Evolutionary conservation across 129 eudicot genomes (phyloP).

Genomic region (Flaveria robusta): DNA sequence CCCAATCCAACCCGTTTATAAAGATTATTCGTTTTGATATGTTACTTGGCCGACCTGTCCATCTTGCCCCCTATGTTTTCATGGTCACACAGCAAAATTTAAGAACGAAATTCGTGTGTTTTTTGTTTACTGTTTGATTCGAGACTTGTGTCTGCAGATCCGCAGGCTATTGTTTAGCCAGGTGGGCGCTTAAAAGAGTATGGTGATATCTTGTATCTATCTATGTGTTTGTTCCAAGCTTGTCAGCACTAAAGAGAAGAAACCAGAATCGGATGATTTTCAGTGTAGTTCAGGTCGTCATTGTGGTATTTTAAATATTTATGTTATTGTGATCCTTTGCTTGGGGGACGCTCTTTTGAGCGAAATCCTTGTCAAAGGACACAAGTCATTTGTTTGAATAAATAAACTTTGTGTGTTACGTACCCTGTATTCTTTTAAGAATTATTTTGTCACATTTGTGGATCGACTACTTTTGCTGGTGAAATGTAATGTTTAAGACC

Average conservation of each 20-base stretch:
- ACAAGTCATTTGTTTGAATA: constrained; percentile 34
- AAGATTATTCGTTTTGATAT: neutral
- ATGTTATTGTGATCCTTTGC: constrained; percentile 32
- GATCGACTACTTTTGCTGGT: constrained; percentile 15
- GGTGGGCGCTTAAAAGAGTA: constrained; percentile 29
- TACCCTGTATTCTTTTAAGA: constrained; percentile 30
- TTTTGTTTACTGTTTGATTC: constrained; percentile 6
- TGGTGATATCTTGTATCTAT: constrained; percentile 36
- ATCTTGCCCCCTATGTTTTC: neutral
- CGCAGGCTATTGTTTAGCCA: constrained; percentile 48
- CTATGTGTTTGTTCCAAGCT: constrained; percentile 27
- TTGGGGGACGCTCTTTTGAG: constrained; percentile 18
- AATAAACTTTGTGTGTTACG: constrained; percentile 21
- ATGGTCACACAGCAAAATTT: neutral
- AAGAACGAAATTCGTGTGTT: neutral
- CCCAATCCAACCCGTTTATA: neutral
- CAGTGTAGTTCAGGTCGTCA: constrained; percentile 23
- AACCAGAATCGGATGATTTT: constrained; percentile 28
- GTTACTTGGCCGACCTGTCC: neutral
- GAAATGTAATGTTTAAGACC: constrained; percentile 27
- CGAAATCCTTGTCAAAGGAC: constrained; percentile 20
- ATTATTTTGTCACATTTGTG: constrained; percentile 19
- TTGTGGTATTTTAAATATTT: constrained; percentile 25
- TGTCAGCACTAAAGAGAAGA: constrained; percentile 23
- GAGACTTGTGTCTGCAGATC: constrained; percentile 31